Evolutionary conservation across 2,329 filamentous ascomycete species (phyloP), one percentile per base, ranked within the genome.

Genomic region (Aspergillus ibericus): DNA sequence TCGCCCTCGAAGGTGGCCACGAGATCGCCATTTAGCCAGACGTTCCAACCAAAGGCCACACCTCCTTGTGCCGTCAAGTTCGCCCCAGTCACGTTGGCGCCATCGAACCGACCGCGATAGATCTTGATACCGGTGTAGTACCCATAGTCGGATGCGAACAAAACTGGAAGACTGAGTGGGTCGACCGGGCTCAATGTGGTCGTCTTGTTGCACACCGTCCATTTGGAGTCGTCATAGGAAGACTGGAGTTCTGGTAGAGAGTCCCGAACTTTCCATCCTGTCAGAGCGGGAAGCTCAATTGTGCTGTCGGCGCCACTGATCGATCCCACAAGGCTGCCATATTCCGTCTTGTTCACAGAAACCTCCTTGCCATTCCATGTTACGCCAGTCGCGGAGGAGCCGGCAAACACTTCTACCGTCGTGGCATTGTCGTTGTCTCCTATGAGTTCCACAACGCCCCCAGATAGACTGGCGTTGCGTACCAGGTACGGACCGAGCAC

Each of bases 81-180:
- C 1, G 46, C 55, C 3, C 46, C 50, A 12, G 36, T 53, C 10
- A 48, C 55, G 35, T 53, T 55, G 2, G 48, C n/a, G 2, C 58
- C 58, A 15, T 55, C 47, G 22, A 60, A 60, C 5, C 47, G 32
- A 15, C 55, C 58, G 5, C 58, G 50, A 35, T 50, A 55, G 4
- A 60, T 13, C 16, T 60, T 53, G 36, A 44, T 53, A 1, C 55
- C 58, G 2, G 50, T 40, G 36, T 60, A 56, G 38, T 51, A 60
- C 20, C 58, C 51, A 27, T 85, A 85, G 59, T 85, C 82, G 36
- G 78, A 81, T 4, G 79, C 79, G 65, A 82, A 85, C 1, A 85
- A 75, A 0, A 84, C 81, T 0, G 83, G 83, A 0, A 81, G 69
- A 0, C 80, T 82, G n/a, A 79, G 67, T 0, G 82, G 82, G 1